Percentiles rank a stretch among this genome's conserved stretches.
Conservation (phyloP, 192 early-diverging fungal genomes). For the Borealophlyctis nickersoniae region DNA sequence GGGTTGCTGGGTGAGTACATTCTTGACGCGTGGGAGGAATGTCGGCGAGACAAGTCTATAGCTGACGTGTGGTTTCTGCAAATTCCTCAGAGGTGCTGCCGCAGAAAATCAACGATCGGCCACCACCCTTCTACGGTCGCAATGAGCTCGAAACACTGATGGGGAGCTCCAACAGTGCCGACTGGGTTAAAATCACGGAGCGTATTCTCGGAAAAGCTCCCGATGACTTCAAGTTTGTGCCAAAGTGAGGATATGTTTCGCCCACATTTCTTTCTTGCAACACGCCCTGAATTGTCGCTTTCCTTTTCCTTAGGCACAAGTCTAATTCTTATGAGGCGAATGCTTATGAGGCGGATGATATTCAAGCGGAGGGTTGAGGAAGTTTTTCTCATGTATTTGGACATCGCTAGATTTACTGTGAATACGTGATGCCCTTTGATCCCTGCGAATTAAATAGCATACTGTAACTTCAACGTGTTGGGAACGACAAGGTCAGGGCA, state of each 20-base stretch:
- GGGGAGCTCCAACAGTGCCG: slow-evolving; percentile 70
- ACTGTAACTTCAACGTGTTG: too few species aligned
- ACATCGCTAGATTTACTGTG: too few species aligned
- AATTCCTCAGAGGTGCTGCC: slow-evolving; percentile 69
- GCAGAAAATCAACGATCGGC: slow-evolving; percentile 88
- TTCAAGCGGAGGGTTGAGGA: background rate
- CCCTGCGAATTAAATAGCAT: too few species aligned
- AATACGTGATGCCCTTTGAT: too few species aligned
- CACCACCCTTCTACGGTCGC: slow-evolving; percentile 78
- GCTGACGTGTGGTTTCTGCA: background rate
- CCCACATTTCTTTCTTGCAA: background rate
- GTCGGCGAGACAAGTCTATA: background rate
- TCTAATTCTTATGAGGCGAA: slow-evolving; percentile 70
- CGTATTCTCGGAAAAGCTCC: slow-evolving; percentile 88
- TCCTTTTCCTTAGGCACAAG: slow-evolving; percentile 56
- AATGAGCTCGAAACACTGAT: slow-evolving; percentile 93
- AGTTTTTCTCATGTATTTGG: too few species aligned
- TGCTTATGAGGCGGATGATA: slow-evolving; percentile 10
- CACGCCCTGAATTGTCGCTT: background rate
- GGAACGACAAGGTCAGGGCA: too few species aligned
- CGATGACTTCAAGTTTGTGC: slow-evolving; percentile 81
- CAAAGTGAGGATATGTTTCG: slow-evolving; percentile 55
- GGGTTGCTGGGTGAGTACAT: slow-evolving; percentile 59
- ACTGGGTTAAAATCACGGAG: slow-evolving; percentile 95
- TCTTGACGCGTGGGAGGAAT: background rate